Evolutionary conservation across 225 moss, liverwort and hornwort genomes (phyloP).

Genomic region (Bryum argenteum): DNA sequence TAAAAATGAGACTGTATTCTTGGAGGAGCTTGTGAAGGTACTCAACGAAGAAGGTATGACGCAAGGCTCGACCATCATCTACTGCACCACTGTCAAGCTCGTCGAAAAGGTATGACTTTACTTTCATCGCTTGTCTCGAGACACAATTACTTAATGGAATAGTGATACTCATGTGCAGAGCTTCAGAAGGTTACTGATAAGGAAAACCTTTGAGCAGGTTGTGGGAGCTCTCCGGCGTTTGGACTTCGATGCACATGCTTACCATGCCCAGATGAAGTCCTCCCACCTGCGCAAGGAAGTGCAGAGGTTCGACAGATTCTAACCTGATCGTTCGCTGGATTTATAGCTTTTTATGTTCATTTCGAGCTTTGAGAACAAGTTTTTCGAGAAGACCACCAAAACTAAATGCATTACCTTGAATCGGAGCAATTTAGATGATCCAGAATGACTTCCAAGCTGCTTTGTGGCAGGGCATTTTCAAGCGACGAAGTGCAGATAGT

Average conservation of each 20-base stretch:
- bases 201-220: slow-evolving; percentile 38
- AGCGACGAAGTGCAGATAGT: slow-evolving; percentile 68
- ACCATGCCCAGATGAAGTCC: neutral
- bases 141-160: too few relatives aligned
- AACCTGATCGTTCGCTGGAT: too few relatives aligned
- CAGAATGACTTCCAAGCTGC: neutral
- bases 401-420: too few relatives aligned
- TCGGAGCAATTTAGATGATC: neutral
- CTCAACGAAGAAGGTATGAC: slow-evolving; percentile 61
- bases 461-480: slow-evolving; percentile 61
- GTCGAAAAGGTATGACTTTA: slow-evolving; percentile 55
- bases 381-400: too few relatives aligned
- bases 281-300: slow-evolving; percentile 22
- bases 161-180: too few relatives aligned
- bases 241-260: slow-evolving; percentile 14
- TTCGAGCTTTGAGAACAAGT: neutral
- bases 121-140: neutral
- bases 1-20: slow-evolving; percentile 42
- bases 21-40: slow-evolving; percentile 12
- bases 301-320: slow-evolving; percentile 4
- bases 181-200: too few relatives aligned
- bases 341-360: too few relatives aligned
- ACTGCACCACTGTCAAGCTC: slow-evolving; percentile 72
- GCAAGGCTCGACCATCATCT: slow-evolving; percentile 68
- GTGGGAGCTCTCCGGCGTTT: slow-evolving; percentile 42